A percentile compares a stretch with the other conserved stretches of the same genome.
Evolutionary conservation across 2,329 filamentous ascomycete species (phyloP).

Genomic region (Ascochyta viciae-villosae): DNA sequence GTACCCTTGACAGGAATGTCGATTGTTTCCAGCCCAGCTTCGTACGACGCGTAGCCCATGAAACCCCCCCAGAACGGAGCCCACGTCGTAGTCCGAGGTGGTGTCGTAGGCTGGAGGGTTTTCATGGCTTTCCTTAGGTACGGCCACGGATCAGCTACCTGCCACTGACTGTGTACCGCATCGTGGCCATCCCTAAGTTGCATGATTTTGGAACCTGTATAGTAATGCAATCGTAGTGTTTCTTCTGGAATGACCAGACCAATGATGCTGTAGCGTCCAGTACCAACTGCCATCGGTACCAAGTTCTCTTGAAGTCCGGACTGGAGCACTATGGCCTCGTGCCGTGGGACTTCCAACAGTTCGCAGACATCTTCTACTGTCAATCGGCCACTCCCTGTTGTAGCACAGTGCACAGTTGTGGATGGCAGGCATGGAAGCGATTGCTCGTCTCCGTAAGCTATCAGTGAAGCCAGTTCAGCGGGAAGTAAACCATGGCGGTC

Average conservation of each 20-base stretch:
- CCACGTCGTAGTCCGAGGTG: constrained; percentile 37
- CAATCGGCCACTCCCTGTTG: constrained; percentile 43
- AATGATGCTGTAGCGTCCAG: constrained; percentile 76
- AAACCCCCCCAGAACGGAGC: constrained; percentile 81
- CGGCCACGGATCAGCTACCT: constrained; percentile 46
- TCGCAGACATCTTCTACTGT: constrained; percentile 49
- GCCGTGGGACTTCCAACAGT: constrained; percentile 39
- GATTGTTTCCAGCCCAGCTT: constrained; percentile 74
- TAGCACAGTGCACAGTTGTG: constrained; percentile 41
- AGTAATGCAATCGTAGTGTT: constrained; percentile 52
- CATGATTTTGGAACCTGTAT: constrained; percentile 32
- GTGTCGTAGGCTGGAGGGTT: constrained; percentile 37
- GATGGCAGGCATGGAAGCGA: constrained; percentile 34
- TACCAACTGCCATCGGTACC: constrained; percentile 53
- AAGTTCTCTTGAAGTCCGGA: constrained; percentile 54
- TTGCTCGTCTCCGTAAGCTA: constrained; percentile 37
- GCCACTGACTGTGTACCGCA: constrained; percentile 35
- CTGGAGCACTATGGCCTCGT: constrained; percentile 55
- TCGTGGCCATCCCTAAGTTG: constrained; percentile 41
- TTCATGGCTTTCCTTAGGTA: constrained; percentile 51
- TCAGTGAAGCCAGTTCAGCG: constrained; percentile 33
- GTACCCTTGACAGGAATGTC: constrained; percentile 55
- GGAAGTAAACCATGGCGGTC: constrained; percentile 27
- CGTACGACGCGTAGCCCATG: constrained; percentile 85
- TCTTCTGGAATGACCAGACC: constrained; percentile 66